Evolutionary conservation across 73 alveolate genomes (phyloP), one percentile per base, ranked within the genome.

Genomic region (Paramecium sonneborni): DNA sequence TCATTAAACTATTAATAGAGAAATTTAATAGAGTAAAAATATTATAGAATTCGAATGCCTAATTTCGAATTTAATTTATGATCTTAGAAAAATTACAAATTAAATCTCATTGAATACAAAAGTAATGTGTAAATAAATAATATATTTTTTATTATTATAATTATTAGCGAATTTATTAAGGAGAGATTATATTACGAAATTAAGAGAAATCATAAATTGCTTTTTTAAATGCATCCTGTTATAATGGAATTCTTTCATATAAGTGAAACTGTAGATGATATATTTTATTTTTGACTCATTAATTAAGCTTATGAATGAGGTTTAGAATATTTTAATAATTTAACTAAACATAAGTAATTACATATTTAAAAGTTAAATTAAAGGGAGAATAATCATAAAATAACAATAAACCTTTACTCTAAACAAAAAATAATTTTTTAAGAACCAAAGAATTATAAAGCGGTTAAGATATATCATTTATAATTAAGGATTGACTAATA

Each of bases 301-400:
- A 62, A 62, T 28, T 26, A 62, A 62, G 84, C 84, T 24, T 62
- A 62, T 26, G 84, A 62, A 12, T 23, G 84, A 28, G 84, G 24
- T 62, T 62, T 62, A 26, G 84, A 62, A 62, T 62, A 62, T 62
- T 62, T 62, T 62, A 44, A 62, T 62, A 23, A 62, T 32, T n/a
- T 62, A 32, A 62, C 84, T 7, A 62, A 62, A 14, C 84, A 62
- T 9, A 62, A 62, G 24, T n/a, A n/a, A n/a, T n/a, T n/a, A 62
- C 84, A 1, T 62, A 30, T 30, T 21, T 6, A 14, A 32, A 43
- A 12, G 84, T 62, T 1, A 11, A 62, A 32, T 62, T 26, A 9
- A 30, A 43, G 24, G 6, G 44, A 11, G 24, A 62, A 32, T 24
- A 62, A 32, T 62, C 84, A 3, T 43, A 62, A 62, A 62, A 62